Base-by-base conservation (phyloP, 2,329 filamentous ascomycete genomes). In the Fusarium palustre region DNA sequence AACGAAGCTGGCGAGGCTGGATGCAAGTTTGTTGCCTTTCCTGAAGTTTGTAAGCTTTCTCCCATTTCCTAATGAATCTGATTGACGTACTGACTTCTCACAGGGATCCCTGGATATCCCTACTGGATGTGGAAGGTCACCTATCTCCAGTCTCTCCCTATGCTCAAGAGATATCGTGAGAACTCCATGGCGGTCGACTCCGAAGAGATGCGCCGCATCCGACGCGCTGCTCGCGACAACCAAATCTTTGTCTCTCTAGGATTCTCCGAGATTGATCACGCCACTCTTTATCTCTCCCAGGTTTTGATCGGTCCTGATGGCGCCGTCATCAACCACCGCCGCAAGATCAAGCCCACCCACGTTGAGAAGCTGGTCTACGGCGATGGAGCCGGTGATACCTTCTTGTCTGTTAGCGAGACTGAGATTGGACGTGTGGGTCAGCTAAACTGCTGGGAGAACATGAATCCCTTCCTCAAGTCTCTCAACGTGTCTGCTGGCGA, bases 391-490 rank as follows among this genome's bases (percentile, higher is more conserved):
- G 87, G 84, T 4, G 84, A 88, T 38, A 85, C 86, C n/a, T 84
- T 86, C 46, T 62, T 66, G 54, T 64, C 71, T 0, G 86, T 88
- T 0, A 80, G 83, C 7, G 79, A 84, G 41, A 83, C 83, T 2
- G 78, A 80, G 1, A 83, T 86, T 49, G 86, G 85, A 4, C 82
- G 83, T 5, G 79, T 88, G 7, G 86, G 86, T 0, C 82, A 82
- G 6, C 77, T 88, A 28, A 86, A 86, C 68, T 87, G 85, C 76
- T 88, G 84, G 84, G 85, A 87, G 70, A 84, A 89, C 64, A 83
- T 75, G 73, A 75, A 75, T 49, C 73, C 71, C 1, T 74, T 75
- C 50, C 72, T 75, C 48, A 74, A 74, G 55, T 63, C 68, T 5
- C 72, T 77, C 36, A 75, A 74, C 15, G 73, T 75, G 7, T 68